Evolutionary conservation across 2,329 filamentous ascomycete genomes (phyloP).

Genomic region (Neodidymelliopsis sp.): DNA sequence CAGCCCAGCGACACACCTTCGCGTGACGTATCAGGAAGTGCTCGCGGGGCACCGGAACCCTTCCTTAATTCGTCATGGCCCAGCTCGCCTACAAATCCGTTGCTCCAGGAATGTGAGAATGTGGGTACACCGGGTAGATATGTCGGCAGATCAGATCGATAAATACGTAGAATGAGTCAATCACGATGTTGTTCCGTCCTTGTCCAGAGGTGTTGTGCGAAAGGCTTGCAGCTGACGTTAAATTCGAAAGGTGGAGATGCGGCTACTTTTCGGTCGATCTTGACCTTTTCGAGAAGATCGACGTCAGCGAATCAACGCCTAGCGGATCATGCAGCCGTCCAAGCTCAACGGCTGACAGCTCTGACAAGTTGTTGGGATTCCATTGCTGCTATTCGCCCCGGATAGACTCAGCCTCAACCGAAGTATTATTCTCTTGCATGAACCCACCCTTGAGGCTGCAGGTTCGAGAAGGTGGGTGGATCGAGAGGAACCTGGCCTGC

Average conservation of each 20-base stretch:
- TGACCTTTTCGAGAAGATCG: constrained; percentile 10
- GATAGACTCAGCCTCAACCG: constrained; percentile 14
- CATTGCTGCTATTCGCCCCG: constrained; percentile 4
- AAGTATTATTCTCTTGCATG: constrained; percentile 1
- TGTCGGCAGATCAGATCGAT: constrained; percentile 15
- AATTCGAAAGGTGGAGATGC: constrained; percentile 39
- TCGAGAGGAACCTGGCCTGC: not conserved
- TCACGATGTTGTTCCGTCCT: constrained; percentile 11
- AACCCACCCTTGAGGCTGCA: constrained; percentile 1
- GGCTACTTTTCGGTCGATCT: constrained; percentile 33
- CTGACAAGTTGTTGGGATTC: constrained; percentile 15
- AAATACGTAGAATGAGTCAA: constrained; percentile 14
- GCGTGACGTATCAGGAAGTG: constrained; percentile 21
- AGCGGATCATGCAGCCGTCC: constrained; percentile 1
- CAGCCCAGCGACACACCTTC: constrained; percentile 24
- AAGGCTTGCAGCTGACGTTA: constrained; percentile 36
- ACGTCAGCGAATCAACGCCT: constrained; percentile 5
- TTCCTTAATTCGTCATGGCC: constrained; percentile 34
- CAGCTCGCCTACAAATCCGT: constrained; percentile 14
- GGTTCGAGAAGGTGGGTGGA: not conserved
- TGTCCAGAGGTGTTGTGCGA: constrained; percentile 23
- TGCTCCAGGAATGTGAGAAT: constrained; percentile 7
- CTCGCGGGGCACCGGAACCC: constrained; percentile 26
- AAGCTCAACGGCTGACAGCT: constrained; percentile 2
- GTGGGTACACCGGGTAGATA: constrained; percentile 16